These are phyloP conservation scores for Cryomyces antarcticus DNA, from an alignment of 495 filamentous ascomycete species.

Conservation along the genomic window DNA sequence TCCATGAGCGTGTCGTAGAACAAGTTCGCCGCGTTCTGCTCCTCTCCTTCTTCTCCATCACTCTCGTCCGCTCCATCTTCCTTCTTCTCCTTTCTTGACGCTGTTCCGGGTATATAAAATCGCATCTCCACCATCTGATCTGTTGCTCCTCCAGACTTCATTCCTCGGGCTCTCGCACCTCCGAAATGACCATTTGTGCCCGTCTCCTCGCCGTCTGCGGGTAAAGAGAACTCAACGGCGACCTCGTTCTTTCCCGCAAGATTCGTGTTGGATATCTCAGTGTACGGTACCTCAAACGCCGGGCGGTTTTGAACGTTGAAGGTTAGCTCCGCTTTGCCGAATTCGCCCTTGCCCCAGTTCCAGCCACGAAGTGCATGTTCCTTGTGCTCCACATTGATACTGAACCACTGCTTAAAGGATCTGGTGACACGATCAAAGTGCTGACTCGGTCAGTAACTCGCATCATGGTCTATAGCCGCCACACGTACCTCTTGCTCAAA, in stretches of 20 bases:
- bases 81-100: constrained; percentile 57
- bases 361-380: constrained; percentile 92
- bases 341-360: constrained; percentile 99
- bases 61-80: constrained; percentile 14
- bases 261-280: constrained; percentile 95
- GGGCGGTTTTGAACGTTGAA: constrained; percentile 97
- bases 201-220: constrained; percentile 41
- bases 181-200: constrained; percentile 56
- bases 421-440: constrained; percentile 79
- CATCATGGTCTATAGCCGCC: no score
- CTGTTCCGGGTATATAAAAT: constrained; percentile 92
- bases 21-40: constrained; percentile 80
- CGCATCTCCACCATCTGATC: constrained; percentile 97
- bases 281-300: constrained; percentile 92
- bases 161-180: constrained; percentile 58
- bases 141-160: constrained; percentile 67
- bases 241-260: constrained; percentile 96
- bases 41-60: constrained; percentile 39
- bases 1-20: constrained; percentile 97
- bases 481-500: constrained; percentile 66
- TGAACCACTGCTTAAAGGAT: constrained; percentile 91
- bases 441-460: constrained; percentile 20
- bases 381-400: constrained; percentile 69
- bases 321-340: constrained; percentile 78
- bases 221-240: constrained; percentile 77